Conservation (phyloP, 768 basidiomycete genomes). For the Mycena epipterygia region DNA sequence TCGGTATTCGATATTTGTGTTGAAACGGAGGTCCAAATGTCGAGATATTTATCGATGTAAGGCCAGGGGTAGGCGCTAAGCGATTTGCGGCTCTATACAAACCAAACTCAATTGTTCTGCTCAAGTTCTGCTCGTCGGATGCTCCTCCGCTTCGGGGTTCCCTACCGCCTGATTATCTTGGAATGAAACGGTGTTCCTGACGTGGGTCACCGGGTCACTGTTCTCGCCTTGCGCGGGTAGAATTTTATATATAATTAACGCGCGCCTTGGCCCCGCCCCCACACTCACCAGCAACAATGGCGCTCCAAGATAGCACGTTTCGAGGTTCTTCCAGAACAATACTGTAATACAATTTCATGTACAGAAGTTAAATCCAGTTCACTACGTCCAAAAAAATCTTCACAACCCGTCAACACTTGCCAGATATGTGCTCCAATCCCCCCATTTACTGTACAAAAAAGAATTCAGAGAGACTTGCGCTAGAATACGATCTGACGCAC, state of each 20-base stretch:
- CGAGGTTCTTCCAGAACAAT: too few relatives aligned
- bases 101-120: too few relatives aligned
- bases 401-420: neutral
- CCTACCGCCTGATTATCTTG: too few relatives aligned
- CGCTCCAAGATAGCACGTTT: too few relatives aligned
- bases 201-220: neutral
- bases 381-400: neutral
- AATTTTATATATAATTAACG: neutral
- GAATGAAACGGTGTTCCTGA: too few relatives aligned
- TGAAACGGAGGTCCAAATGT: too few relatives aligned
- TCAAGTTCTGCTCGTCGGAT: too few relatives aligned
- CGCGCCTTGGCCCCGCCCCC: neutral
- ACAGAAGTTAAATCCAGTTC: neutral
- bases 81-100: too few relatives aligned
- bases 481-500: neutral
- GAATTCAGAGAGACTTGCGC: neutral
- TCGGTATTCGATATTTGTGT: too few relatives aligned
- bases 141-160: too few relatives aligned
- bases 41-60: too few relatives aligned
- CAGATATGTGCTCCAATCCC: neutral
- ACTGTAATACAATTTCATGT: neutral
- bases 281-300: constrained; percentile 24
- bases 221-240: neutral
- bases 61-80: too few relatives aligned
- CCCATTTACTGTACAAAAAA: neutral